These are phyloP conservation scores for Pigoraptor vietnamica DNA, from an alignment of 78 protist genomes.

Conservation along the genomic window DNA sequence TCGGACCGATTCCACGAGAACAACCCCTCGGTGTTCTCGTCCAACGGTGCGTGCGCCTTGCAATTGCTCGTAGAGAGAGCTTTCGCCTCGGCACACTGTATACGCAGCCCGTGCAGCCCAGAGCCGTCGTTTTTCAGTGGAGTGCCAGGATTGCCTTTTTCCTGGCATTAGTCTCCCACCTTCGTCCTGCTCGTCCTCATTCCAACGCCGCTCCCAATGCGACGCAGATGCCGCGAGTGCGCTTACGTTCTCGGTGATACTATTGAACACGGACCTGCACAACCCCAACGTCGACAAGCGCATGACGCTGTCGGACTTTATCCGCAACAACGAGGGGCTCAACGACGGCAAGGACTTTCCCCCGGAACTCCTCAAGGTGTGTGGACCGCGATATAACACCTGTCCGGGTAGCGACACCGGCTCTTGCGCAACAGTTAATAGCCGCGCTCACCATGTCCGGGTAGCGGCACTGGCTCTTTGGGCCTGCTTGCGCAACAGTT, in stretches of 20 bases:
- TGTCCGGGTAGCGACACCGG: too few species aligned
- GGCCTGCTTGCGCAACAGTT: too few species aligned
- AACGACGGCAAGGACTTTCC: neutral
- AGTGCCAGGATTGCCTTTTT: neutral
- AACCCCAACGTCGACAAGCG: slow-evolving; percentile 50
- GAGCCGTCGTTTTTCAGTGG: too few species aligned
- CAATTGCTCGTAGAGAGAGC: too few species aligned
- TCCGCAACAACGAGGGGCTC: neutral
- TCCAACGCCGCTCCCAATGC: too few species aligned
- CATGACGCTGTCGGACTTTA: slow-evolving; percentile 41
- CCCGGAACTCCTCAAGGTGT: neutral
- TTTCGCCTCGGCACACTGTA: too few species aligned
- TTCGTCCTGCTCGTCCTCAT: neutral
- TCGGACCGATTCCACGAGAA: neutral
- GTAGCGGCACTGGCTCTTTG: too few species aligned
- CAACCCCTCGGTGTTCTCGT: neutral
- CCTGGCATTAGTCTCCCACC: too few species aligned
- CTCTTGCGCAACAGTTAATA: too few species aligned
- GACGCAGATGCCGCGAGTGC: slow-evolving; percentile 41
- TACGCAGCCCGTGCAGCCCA: too few species aligned
- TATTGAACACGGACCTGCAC: slow-evolving; percentile 85
- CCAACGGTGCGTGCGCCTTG: neutral
- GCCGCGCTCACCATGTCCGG: too few species aligned
- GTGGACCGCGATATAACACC: too few species aligned
- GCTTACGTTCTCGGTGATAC: slow-evolving; percentile 56